Evolutionary conservation across 176 grass and related monocot genomes (phyloP), one percentile per base, ranked within the genome.

Genomic region (Aegilops sharonensis): DNA sequence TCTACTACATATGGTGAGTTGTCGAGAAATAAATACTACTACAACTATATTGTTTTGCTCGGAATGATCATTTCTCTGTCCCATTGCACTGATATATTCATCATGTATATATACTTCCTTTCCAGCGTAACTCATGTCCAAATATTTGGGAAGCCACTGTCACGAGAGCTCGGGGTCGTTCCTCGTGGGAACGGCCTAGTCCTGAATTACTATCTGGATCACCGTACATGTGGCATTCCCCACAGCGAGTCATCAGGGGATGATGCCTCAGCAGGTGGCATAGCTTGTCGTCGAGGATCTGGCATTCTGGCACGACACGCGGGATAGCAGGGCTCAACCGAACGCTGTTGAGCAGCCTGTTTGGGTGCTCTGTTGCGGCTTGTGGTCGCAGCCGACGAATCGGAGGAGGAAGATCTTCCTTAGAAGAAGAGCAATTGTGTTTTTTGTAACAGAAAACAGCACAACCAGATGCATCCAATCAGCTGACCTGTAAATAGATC

Each of bases 1-100:
- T 92, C 14, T 97, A 91, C 77, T 97, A 97, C 88, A 88, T 97
- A 76, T 92, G 94, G 94, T 95, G 72, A 93, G 81, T 62, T 60
- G 0, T 56, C 6, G 23, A 10, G 37, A 45, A 2, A 47, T 47
- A 47, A 2, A 47, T 3, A 47, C 34, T 35, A 35, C 8, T 40
- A 40, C 39, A 25, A 40, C 39, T 40, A 40, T 9, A 40, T 40
- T 42, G 40, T 42, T 42, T 42, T 9, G 8, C 9, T 11, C 9
- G 0, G 40, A 42, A 42, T 42, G 40, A 11, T 11, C 40, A 36
- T 72, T 21, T 15, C 9, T 37, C 11, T 15, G 10, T 64, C 66
- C 36, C 13, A 14, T 37, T 63, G 11, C 9, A 42, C 35, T 14
- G 54, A 68, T 37, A 37, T 32, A 36, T 6, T 36, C 5, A 36